phyloP scores from a whole-genome alignment of 2,329 filamentous ascomycete species.

The Thelonectria blattea region DNA sequence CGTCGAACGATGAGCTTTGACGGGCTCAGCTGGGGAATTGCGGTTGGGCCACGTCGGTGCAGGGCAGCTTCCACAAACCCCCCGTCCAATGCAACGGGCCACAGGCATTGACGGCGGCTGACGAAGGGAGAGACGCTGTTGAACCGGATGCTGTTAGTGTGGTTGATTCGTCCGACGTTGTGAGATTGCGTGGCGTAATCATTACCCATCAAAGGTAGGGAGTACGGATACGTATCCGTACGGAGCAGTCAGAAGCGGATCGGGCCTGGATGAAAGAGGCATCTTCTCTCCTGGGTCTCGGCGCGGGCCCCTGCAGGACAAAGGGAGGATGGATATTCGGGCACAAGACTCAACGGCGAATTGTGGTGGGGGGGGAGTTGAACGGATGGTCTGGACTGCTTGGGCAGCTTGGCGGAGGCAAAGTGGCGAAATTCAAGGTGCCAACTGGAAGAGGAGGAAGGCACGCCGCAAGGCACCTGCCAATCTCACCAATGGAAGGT shows the following conservation, averaged over 20 bases:
- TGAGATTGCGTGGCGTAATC: constrained; percentile 16
- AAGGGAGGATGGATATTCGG: background rate
- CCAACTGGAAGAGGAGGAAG: too few species aligned
- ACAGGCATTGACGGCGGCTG: background rate
- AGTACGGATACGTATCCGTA: too few species aligned
- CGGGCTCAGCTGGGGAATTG: constrained; percentile 20
- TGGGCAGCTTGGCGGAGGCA: background rate
- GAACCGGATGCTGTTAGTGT: background rate
- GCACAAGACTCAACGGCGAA: background rate
- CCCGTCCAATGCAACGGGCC: constrained; percentile 23
- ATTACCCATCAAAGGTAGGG: too few species aligned
- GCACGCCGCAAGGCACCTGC: too few species aligned
- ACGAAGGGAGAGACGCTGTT: too few species aligned
- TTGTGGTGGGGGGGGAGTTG: background rate
- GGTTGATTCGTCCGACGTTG: constrained; percentile 4
- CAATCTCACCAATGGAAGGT: too few species aligned
- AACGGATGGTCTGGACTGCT: background rate
- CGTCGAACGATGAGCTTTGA: constrained; percentile 26
- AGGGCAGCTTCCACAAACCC: constrained; percentile 21
- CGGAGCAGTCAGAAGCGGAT: background rate
- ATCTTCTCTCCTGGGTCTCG: background rate
- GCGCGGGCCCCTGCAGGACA: background rate
- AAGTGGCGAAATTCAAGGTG: background rate
- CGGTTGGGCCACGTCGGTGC: constrained; percentile 36
- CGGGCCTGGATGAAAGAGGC: background rate